These are phyloP conservation scores for Moniliophthora roreri DNA, from an alignment of 1,284 basidiomycete species.

Conservation along the genomic window DNA sequence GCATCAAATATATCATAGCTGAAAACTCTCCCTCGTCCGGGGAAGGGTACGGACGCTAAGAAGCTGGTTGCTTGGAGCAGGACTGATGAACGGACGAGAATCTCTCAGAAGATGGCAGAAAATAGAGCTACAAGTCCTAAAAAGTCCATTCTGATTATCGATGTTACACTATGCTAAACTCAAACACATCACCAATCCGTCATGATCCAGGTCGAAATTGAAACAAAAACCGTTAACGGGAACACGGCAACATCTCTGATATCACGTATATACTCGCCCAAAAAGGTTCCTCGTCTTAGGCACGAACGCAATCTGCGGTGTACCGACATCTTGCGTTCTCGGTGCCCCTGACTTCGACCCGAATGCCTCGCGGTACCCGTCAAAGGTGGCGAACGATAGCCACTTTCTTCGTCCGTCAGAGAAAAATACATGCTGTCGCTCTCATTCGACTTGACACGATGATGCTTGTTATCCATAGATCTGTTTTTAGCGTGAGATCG, in stretches of 20 bases:
- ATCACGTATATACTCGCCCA: constrained; percentile 31
- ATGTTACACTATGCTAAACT: neutral
- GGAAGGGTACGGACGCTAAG: no score
- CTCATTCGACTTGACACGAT: neutral
- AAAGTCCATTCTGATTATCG: neutral
- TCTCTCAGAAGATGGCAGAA: neutral
- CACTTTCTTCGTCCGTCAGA: neutral
- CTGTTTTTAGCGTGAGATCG: constrained; percentile 2
- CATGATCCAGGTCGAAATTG: constrained; percentile 34
- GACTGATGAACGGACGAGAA: neutral
- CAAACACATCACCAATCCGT: constrained; percentile 4
- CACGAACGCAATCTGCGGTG: neutral
- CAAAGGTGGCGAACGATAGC: neutral
- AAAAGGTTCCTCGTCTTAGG: constrained; percentile 19
- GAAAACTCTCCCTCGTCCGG: no score
- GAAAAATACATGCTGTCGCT: neutral
- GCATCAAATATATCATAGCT: no score
- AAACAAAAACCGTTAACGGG: constrained; percentile 35
- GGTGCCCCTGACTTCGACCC: no score
- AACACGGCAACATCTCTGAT: constrained; percentile 39
- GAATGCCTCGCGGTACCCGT: neutral
- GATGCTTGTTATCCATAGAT: neutral
- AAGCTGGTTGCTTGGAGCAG: neutral
- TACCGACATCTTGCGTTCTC: no score
- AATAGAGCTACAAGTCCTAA: neutral